Evolutionary conservation across 176 grass and related monocot genomes (phyloP).

Genomic region (Thalia dealbata): DNA sequence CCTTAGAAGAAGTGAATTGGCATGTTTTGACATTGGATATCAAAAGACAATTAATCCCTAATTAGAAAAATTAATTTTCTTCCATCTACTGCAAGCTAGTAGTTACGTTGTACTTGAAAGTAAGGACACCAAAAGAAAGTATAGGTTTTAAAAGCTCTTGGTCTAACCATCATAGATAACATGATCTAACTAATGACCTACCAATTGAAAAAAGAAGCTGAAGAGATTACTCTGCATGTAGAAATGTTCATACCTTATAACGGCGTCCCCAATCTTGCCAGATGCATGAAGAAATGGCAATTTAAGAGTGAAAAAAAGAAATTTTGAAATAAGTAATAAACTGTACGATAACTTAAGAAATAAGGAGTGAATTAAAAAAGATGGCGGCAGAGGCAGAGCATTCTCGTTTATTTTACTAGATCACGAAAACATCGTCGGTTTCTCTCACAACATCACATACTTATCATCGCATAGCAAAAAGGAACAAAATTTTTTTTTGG

Average conservation of each 20-base stretch:
- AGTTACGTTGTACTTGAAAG: neutral
- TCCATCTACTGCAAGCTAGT: neutral
- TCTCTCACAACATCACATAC: neutral
- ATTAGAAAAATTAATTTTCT: neutral
- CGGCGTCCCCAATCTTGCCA: neutral
- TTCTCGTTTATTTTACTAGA: neutral
- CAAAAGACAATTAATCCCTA: neutral
- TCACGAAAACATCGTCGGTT: neutral
- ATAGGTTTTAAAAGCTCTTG: neutral
- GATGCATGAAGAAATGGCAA: neutral
- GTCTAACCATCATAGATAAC: neutral
- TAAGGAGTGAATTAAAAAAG: neutral
- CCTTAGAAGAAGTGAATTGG: neutral
- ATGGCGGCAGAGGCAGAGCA: neutral
- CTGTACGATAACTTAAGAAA: neutral
- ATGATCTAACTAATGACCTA: neutral
- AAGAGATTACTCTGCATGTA: no score
- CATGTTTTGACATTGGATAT: neutral
- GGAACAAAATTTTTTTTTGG: slow-evolving; percentile 1
- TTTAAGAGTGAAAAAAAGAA: neutral
- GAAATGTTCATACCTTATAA: neutral
- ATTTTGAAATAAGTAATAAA: neutral
- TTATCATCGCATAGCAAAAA: neutral
- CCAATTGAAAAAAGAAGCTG: no score
- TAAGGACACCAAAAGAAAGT: neutral